Percentiles rank a stretch among this genome's conserved stretches.
These are phyloP conservation scores for Dacryopinax primogenitus DNA, from an alignment of 768 basidiomycete species.

Conservation along the genomic window DNA sequence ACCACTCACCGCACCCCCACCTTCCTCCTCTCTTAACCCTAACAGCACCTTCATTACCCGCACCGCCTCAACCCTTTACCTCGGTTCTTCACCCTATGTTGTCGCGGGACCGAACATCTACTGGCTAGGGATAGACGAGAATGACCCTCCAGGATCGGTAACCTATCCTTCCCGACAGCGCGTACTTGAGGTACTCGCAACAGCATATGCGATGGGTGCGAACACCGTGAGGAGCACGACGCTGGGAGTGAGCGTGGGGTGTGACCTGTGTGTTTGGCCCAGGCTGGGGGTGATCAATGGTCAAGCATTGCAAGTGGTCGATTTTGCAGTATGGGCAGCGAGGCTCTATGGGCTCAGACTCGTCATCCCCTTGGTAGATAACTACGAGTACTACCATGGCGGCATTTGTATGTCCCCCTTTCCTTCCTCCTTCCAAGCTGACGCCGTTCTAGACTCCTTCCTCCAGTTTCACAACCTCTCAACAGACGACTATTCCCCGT, in stretches of 20 bases:
- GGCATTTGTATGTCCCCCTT: slow-evolving; percentile 14
- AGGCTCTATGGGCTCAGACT: slow-evolving; percentile 18
- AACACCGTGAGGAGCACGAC: slow-evolving; percentile 18
- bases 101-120: slow-evolving; percentile 17
- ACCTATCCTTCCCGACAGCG: slow-evolving; percentile 15
- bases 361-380: slow-evolving; percentile 19
- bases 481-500: slow-evolving; percentile 14
- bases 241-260: slow-evolving; percentile 18
- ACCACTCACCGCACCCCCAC: neutral
- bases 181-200: slow-evolving; percentile 20
- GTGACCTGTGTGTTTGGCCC: slow-evolving; percentile 16
- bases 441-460: slow-evolving; percentile 13
- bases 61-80: neutral
- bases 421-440: neutral
- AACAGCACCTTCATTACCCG: neutral
- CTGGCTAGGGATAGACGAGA: slow-evolving; percentile 23
- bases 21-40: neutral
- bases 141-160: slow-evolving; percentile 15
- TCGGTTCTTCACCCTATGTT: neutral
- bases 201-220: slow-evolving; percentile 21
- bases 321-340: slow-evolving; percentile 17
- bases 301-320: slow-evolving; percentile 16
- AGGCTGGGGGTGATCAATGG: slow-evolving; percentile 16
- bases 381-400: slow-evolving; percentile 17
- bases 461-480: slow-evolving; percentile 19